Percentiles rank a stretch among this genome's conserved stretches.
phyloP scores from a whole-genome alignment of 306 rosid species.

The Vicia villosa region DNA sequence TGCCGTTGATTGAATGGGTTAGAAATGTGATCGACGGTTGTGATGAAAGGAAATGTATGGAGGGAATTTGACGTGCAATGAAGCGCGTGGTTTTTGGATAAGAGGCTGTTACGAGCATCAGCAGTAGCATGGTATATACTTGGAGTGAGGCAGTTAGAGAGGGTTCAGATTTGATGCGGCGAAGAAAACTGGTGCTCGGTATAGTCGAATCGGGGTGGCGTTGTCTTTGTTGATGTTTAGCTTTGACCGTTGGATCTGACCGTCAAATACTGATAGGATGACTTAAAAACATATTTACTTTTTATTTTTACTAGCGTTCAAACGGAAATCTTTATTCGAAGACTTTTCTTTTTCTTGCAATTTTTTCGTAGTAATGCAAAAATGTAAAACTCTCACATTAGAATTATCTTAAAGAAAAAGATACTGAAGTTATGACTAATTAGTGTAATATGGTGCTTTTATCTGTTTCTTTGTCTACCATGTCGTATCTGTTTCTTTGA shows the following conservation, averaged over 20 bases:
- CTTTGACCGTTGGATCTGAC: neutral
- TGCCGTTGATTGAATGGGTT: conserved; percentile 5
- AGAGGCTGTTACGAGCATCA: neutral
- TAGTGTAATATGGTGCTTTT: too few species aligned
- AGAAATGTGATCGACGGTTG: neutral
- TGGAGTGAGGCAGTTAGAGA: conserved; percentile 20
- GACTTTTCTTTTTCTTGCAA: too few species aligned
- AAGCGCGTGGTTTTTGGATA: conserved; percentile 31
- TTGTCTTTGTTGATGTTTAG: neutral
- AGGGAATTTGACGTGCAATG: conserved; percentile 7
- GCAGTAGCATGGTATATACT: neutral
- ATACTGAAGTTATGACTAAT: too few species aligned
- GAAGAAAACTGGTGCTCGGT: neutral
- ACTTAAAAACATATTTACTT: too few species aligned
- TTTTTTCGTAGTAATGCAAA: too few species aligned
- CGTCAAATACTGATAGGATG: too few species aligned
- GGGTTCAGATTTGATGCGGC: neutral
- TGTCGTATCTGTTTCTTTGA: too few species aligned
- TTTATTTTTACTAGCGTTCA: too few species aligned
- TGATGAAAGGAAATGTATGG: conserved; percentile 22
- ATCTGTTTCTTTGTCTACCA: too few species aligned
- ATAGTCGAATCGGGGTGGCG: neutral
- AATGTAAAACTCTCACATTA: too few species aligned
- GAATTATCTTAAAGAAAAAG: too few species aligned
- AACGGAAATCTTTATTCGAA: too few species aligned